A percentile compares a stretch with the other conserved stretches of the same genome.
Evolutionary conservation across 805 yeast genomes (phyloP).

Genomic region (Alloascoidea africana): DNA sequence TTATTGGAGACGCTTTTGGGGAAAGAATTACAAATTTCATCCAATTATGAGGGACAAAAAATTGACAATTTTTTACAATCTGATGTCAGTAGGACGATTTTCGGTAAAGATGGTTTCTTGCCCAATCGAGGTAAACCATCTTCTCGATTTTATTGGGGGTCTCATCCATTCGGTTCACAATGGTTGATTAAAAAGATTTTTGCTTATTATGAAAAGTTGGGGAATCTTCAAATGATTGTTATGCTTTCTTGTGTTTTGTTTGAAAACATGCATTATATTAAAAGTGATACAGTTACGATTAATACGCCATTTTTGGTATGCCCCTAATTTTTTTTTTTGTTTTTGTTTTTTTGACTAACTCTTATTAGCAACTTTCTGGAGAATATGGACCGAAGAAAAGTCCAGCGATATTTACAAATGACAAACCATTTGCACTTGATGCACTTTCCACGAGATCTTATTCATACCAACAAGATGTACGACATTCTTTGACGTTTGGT

Average conservation of each 20-base stretch:
- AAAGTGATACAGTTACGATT: background rate
- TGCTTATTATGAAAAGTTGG: slow-evolving; percentile 41
- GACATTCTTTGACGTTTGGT: too few species aligned
- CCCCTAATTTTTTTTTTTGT: too few species aligned
- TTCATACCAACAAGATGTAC: too few species aligned
- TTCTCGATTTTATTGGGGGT: slow-evolving; percentile 51
- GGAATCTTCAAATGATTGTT: slow-evolving; percentile 80
- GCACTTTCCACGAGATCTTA: too few species aligned
- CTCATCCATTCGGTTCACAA: slow-evolving; percentile 59
- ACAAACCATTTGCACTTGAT: too few species aligned
- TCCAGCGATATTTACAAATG: too few species aligned
- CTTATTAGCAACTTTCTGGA: too few species aligned
- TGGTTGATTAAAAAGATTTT: slow-evolving; percentile 52
- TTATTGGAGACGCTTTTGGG: slow-evolving; percentile 31
- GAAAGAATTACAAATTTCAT: slow-evolving; percentile 21
- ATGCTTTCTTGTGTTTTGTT: slow-evolving; percentile 65
- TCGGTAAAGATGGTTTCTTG: background rate
- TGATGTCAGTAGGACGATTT: background rate
- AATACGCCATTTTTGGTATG: background rate
- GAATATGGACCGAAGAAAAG: too few species aligned
- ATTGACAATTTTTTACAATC: background rate
- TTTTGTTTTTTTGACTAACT: too few species aligned
- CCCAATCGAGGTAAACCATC: slow-evolving; percentile 1
- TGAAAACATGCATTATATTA: slow-evolving; percentile 18
- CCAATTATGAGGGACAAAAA: background rate